Base-by-base conservation (phyloP, 2,329 filamentous ascomycete species). In the Mycosphaerella arachidis region DNA sequence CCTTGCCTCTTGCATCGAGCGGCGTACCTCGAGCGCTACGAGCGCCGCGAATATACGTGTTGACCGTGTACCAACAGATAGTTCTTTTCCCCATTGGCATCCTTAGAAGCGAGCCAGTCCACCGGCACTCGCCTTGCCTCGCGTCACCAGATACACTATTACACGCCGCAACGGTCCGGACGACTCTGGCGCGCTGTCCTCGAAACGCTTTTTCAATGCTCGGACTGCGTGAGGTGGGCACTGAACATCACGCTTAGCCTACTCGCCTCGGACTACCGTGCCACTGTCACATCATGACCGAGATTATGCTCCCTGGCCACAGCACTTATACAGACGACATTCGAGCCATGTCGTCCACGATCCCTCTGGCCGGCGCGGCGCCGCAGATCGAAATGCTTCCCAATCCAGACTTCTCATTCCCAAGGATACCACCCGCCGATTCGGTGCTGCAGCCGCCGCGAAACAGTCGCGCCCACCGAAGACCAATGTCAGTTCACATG, bases 341-440 rank as follows among this genome's bases (percentile, higher is more conserved):
- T 40, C 75, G 74, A 55, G 76, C 74, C 59, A 71, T 77, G 63
- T 76, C 75, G 57, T 75, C 74, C 9, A 63, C 76, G 50, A 71
- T 60, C 68, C 70, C 60, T 45, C 56, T 59, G 50, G 57, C 58
- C 18, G 55, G 48, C 16, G 48, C 60, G 6, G 68, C 62, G 18
- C 69, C 71, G 9, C 54, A 58, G 18, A 70, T 72, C 31, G 78
- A 81, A 62, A 75, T 81, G 64, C 67, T 78, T 29, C 75, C 76
- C 24, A 81, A 80, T 61, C 77, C 78, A 54, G 75, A 79, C 63
- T 81, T 81, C 69, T 76, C 75, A 18, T 81, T 81, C 58, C 79
- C 79, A 43, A 73, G 74, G 67, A 73, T 72, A 62, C 71, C 68
- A 6, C 71, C 70, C 40, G 69, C 67, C 7, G 55, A 69, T 31